These are phyloP conservation scores for Alisma plantagoaquatica DNA, from an alignment of 106 monocot genomes.

Conservation along the genomic window DNA sequence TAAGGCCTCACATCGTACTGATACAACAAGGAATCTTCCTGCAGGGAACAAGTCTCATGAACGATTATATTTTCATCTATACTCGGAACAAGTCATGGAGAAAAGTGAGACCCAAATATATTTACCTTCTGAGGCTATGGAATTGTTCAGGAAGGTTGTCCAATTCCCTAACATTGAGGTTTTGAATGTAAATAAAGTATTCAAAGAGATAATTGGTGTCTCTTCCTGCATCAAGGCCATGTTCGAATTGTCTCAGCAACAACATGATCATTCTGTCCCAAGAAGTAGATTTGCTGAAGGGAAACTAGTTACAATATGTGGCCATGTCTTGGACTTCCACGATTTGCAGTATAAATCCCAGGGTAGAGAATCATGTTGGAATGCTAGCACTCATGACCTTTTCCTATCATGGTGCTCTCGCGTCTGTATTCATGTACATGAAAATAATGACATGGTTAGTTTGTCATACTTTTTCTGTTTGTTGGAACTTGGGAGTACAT, in stretches of 20 bases:
- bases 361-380: neutral
- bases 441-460: slow-evolving; percentile 58
- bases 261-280: slow-evolving; percentile 12
- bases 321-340: slow-evolving; percentile 49
- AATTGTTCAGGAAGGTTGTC: slow-evolving; percentile 2
- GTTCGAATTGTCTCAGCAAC: slow-evolving; percentile 8
- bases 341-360: slow-evolving; percentile 10
- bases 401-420: neutral
- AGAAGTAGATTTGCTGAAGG: slow-evolving; percentile 26
- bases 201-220: slow-evolving; percentile 29
- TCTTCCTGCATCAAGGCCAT: slow-evolving; percentile 41
- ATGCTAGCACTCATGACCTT: neutral
- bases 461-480: neutral
- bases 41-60: no score
- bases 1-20: no score
- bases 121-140: slow-evolving; percentile 15
- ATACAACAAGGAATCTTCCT: no score
- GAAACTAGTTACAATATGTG: slow-evolving; percentile 48
- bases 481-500: no score
- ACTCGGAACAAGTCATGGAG: no score
- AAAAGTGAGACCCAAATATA: slow-evolving; percentile 33
- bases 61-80: no score
- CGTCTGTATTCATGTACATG: slow-evolving; percentile 66
- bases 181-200: slow-evolving; percentile 13
- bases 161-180: slow-evolving; percentile 8